Percentiles rank a stretch among this genome's conserved stretches.
phyloP scores from a whole-genome alignment of 495 filamentous ascomycete species.

The Xanthoparmelia taractica region DNA sequence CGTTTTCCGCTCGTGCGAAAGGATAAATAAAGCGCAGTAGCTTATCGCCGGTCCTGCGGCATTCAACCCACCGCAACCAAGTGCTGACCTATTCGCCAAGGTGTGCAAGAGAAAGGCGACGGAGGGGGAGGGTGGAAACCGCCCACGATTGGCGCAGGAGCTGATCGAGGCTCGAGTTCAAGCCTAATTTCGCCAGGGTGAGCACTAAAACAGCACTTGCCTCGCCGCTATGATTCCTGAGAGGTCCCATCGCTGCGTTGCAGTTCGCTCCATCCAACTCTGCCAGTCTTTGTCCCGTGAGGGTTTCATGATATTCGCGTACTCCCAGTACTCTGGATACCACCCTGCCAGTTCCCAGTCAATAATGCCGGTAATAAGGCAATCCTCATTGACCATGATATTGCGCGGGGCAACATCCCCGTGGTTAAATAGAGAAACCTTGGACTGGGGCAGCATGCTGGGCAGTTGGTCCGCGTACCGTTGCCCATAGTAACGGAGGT shows the following conservation, averaged over 20 bases:
- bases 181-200: no score
- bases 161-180: no score
- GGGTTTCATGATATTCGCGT: conserved; percentile 38
- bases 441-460: conserved; percentile 32
- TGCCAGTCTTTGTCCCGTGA: conserved; percentile 32
- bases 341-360: conserved; percentile 44
- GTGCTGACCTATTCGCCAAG: no score
- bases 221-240: conserved; percentile 36
- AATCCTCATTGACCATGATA: conserved; percentile 35
- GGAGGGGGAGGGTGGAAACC: no score
- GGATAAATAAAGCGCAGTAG: no score
- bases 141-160: no score
- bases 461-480: conserved; percentile 30
- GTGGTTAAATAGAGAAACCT: conserved; percentile 31
- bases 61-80: no score
- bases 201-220: conserved; percentile 36
- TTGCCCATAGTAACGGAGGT: conserved; percentile 30
- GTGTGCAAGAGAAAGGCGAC: no score
- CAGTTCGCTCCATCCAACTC: conserved; percentile 37
- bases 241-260: conserved; percentile 36
- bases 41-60: no score
- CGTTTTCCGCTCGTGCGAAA: no score
- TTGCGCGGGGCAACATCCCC: conserved; percentile 32
- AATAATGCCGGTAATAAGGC: conserved; percentile 35
- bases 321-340: conserved; percentile 48